A percentile compares a stretch with the other conserved stretches of the same genome.
These are phyloP conservation scores for Nitzschia palea DNA, from an alignment of 108 stramenopile genomes.

Conservation along the genomic window DNA sequence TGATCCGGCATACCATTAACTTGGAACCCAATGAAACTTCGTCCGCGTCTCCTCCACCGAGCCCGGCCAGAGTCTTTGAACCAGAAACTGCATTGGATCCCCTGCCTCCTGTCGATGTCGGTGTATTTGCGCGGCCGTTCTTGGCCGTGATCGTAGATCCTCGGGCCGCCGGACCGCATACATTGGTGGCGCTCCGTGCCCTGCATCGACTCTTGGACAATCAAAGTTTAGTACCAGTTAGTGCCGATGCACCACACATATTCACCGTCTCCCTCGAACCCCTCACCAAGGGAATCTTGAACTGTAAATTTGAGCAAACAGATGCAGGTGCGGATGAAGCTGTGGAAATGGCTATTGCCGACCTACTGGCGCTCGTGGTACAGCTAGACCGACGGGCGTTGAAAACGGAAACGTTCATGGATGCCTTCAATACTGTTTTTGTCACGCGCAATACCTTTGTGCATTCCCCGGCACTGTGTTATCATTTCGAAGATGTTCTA, in stretches of 20 bases:
- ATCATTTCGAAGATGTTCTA: constrained; percentile 84
- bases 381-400: constrained; percentile 34
- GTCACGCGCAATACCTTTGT: constrained; percentile 81
- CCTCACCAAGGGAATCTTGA: constrained; percentile 56
- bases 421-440: constrained; percentile 82
- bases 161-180: constrained; percentile 86
- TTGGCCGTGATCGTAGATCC: constrained; percentile 84
- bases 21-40: not conserved
- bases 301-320: constrained; percentile 87
- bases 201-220: constrained; percentile 68
- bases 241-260: constrained; percentile 9
- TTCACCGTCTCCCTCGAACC: constrained; percentile 28
- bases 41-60: not conserved
- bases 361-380: constrained; percentile 70
- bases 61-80: not conserved
- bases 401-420: constrained; percentile 53
- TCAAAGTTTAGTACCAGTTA: constrained; percentile 37
- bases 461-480: constrained; percentile 74
- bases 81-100: constrained; percentile 9
- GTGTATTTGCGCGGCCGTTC: constrained; percentile 63
- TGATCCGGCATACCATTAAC: constrained; percentile 33
- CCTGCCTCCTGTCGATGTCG: constrained; percentile 29
- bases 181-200: constrained; percentile 71
- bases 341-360: constrained; percentile 90
- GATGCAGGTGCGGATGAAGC: constrained; percentile 90